Evolutionary conservation across 75 land plant species (phyloP).

Genomic region (Ceratopteris richardii): DNA sequence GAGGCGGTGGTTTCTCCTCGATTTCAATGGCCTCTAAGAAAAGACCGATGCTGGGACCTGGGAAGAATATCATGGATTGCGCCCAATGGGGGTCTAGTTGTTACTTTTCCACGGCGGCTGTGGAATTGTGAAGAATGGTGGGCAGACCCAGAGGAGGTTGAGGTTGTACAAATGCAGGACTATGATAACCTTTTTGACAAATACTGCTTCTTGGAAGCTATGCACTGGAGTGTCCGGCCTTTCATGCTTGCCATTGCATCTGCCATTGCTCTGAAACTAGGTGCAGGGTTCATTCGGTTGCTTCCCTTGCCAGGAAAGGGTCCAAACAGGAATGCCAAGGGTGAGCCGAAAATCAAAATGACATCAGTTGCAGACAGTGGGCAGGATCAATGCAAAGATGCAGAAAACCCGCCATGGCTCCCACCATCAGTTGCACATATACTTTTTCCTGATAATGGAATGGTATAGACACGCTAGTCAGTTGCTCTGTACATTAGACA

Average conservation of each 20-base stretch:
- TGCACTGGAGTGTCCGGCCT: conserved; percentile 90
- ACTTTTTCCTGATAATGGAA: conserved; percentile 40
- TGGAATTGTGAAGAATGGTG: conserved; percentile 44
- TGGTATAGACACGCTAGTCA: background rate
- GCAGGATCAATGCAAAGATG: conserved; percentile 21
- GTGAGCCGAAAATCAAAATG: background rate
- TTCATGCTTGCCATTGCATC: conserved; percentile 57
- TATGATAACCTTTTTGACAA: conserved; percentile 55
- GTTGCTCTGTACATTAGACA: too few species aligned
- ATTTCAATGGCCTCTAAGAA: conserved; percentile 82
- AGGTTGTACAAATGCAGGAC: conserved; percentile 52
- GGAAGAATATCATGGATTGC: conserved; percentile 57
- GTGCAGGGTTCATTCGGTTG: conserved; percentile 37
- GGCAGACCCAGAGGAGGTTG: conserved; percentile 92
- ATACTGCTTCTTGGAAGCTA: conserved; percentile 79
- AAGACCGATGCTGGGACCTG: conserved; percentile 55
- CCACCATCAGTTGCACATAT: conserved; percentile 55
- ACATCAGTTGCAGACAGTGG: conserved; percentile 22
- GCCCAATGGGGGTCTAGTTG: conserved; percentile 87
- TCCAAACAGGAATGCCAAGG: conserved; percentile 15
- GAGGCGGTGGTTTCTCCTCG: conserved; percentile 47
- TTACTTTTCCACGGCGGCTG: conserved; percentile 69
- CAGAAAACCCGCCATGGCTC: conserved; percentile 33
- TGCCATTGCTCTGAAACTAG: conserved; percentile 63
- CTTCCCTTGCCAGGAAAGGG: conserved; percentile 19